Base-by-base conservation (phyloP, 2,329 filamentous ascomycete genomes). In the Stemphylium lycopersici region DNA sequence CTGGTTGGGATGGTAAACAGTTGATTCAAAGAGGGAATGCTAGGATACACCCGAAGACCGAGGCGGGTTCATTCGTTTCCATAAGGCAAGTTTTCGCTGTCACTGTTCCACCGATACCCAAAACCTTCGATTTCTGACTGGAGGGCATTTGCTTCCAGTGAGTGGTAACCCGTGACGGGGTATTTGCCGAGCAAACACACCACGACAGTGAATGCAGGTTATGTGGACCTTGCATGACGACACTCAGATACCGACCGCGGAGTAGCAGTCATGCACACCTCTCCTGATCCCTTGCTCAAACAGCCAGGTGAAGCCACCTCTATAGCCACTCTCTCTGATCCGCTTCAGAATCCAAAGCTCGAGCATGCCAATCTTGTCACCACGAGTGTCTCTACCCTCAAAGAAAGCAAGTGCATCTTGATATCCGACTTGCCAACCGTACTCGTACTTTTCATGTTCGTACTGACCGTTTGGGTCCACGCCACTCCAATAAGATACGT, bases 271-370 rank as follows among this genome's bases (percentile, higher is more conserved):
- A 3, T 66, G 57, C 15, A 82, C 66, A 1, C 80, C 81, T 66
- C 77, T 76, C 42, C 80, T 68, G 33, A 82, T 48, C 2, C 81
- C 81, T 52, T 80, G 78, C 65, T 81, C 80, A 62, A 77, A 83
- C 63, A 82, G 77, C 80, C 81, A 82, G n/a, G 79, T 75, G 56
- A 76, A 78, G 15, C 73, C 71, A 8, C 79, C 79, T 33, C 73
- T 72, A 58, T 81, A 77, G 2, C 80, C 80, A 52, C 77, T 79
- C 58, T 86, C 83, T 29, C 77, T 62, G 36, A 86, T 69, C 31
- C 84, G 77, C 70, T 84, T 85, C 66, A 81, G 71, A 12, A 81
- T 69, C 84, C 84, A 87, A n/a, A 85, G 59, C 54, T 87, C 83
- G 36, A 84, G 56, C 67, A 79, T 81, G 6, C 84, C 84, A 69